Conservation (phyloP, 257 asterid species). For the Fraxinus quadrangulata region DNA sequence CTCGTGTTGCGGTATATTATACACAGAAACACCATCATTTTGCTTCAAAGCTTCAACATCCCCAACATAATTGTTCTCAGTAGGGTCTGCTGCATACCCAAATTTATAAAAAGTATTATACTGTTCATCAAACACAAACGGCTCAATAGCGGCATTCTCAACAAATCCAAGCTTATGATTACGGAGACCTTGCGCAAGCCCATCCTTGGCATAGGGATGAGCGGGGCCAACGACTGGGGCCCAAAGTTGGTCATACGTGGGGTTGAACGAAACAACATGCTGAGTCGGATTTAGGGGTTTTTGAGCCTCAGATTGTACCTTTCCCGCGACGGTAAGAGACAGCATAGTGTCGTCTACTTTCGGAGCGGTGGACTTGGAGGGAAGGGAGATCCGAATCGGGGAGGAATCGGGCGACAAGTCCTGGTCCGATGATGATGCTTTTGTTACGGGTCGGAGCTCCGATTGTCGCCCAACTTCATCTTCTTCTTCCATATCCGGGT, state of each 20-base stretch:
- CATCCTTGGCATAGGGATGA: conserved; percentile 95
- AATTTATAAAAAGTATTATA: conserved; percentile 85
- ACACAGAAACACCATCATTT: conserved; percentile 68
- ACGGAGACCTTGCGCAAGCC: conserved; percentile 93
- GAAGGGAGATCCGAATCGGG: conserved; percentile 63
- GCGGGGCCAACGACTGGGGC: conserved; percentile 92
- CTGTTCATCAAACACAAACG: conserved; percentile 94
- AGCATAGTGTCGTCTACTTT: conserved; percentile 88
- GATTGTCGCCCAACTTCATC: conserved; percentile 13
- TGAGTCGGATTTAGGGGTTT: conserved; percentile 91
- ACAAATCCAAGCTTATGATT: conserved; percentile 96
- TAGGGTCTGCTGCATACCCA: conserved; percentile 96
- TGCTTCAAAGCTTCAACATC: conserved; percentile 63
- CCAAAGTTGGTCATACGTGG: conserved; percentile 95
- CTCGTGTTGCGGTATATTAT: conserved; percentile 77
- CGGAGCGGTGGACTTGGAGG: conserved; percentile 91
- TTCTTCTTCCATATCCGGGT: conserved; percentile 28
- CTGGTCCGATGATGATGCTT: not conserved
- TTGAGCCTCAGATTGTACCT: conserved; percentile 43
- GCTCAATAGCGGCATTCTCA: conserved; percentile 71
- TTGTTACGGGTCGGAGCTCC: conserved; percentile 8
- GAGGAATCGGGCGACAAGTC: conserved; percentile 70
- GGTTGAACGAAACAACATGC: conserved; percentile 84
- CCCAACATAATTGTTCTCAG: conserved; percentile 70
- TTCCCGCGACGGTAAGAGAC: conserved; percentile 76